phyloP scores from a whole-genome alignment of 1,139 yeast genomes.

The Suhomyces kunorum region DNA sequence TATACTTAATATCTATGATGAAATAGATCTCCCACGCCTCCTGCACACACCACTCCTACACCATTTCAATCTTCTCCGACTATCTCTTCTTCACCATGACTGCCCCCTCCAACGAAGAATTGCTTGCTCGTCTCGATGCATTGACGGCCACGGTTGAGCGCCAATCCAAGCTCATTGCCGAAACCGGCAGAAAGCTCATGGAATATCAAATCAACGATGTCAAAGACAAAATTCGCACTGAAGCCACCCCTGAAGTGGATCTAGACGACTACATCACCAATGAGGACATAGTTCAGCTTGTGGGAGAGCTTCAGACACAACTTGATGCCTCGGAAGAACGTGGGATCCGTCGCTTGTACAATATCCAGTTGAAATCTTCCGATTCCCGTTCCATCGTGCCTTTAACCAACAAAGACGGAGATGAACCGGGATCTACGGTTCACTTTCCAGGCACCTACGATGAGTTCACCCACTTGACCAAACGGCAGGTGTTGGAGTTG shows the following conservation, averaged over 20 bases:
- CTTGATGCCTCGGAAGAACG: conserved; percentile 71
- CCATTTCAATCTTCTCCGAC: neutral
- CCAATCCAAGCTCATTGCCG: conserved; percentile 43
- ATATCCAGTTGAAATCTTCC: conserved; percentile 29
- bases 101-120: conserved; percentile 9
- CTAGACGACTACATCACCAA: conserved; percentile 68
- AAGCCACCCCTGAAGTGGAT: conserved; percentile 31
- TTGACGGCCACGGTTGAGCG: conserved; percentile 52
- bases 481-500: conserved; percentile 50
- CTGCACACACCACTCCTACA: neutral
- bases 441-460: conserved; percentile 60
- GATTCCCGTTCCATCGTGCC: conserved; percentile 16
- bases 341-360: conserved; percentile 58
- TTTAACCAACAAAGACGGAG: conserved; percentile 51
- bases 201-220: conserved; percentile 62
- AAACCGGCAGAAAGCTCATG: conserved; percentile 78
- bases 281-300: conserved; percentile 70
- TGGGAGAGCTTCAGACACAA: conserved; percentile 87
- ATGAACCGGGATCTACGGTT: conserved; percentile 49
- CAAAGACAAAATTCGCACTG: conserved; percentile 36
- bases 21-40: too few relatives aligned
- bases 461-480: conserved; percentile 51
- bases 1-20: too few relatives aligned
- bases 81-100: conserved; percentile 3
- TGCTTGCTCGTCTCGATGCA: conserved; percentile 39